Base-by-base conservation (phyloP, 2,329 filamentous ascomycete species). In the Fusarium chuoi region DNA sequence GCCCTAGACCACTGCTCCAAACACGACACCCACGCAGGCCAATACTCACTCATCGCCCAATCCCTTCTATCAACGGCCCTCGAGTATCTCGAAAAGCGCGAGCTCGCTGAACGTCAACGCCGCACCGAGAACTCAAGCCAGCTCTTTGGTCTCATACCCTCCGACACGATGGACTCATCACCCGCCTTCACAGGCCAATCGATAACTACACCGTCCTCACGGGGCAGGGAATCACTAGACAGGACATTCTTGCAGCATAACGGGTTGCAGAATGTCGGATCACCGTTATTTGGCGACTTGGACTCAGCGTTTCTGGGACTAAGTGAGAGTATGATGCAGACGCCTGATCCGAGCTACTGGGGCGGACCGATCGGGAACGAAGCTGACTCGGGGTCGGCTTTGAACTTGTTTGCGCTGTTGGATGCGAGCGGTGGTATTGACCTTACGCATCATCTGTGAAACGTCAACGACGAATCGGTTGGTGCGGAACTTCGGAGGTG, bases 341-440 rank as follows among this genome's bases (percentile, higher is more conserved):
- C 83, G 12, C 83, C 85, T 1, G 84, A 86, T 61, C 80, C 82
- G 7, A 82, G 81, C 5, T 80, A 83, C 14, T 82, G 85, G 78
- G 81, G 80, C 56, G 81, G 78, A 4, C 80, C 80, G 9, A 77
- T 83, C 24, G 83, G 83, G 1, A 78, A 77, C 17, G 85, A 85
- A 10, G 80, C 78, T 8, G 86, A 87, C 59, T 82, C 84, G 71
- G 84, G 65, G 77, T 87, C 77, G 76, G 85, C 67, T 70, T 62
- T 89, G 28, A 89, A 89, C 59, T 62, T 89, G 20, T 89, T 89
- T 72, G 84, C 87, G 2, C 67, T 89, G 52, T 77, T 89, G 41
- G 87, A 89, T 42, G 83, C 83, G 0, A 85, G 86, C 3, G 87
- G 87, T 0, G 87, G 87, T 13, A 89, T 89, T 61, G 87, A 89